phyloP scores from a whole-genome alignment of 2,329 filamentous ascomycete species.

The Metarhizium humberi region DNA sequence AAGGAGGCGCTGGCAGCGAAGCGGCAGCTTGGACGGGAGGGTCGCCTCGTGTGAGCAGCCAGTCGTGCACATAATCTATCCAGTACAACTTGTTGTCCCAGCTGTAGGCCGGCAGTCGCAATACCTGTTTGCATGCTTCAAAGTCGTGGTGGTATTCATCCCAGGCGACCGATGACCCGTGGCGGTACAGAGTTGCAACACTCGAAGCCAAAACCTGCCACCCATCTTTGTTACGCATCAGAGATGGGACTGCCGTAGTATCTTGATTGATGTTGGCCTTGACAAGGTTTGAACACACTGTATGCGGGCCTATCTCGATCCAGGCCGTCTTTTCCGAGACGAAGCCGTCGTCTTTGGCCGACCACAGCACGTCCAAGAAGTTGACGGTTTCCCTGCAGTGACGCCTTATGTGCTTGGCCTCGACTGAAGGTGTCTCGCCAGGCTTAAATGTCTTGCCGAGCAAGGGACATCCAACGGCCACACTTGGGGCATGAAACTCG shows the following conservation, averaged over 20 bases:
- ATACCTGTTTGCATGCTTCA: constrained; percentile 31
- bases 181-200: constrained; percentile 47
- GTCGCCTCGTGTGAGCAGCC: constrained; percentile 26
- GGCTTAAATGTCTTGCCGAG: constrained; percentile 34
- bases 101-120: constrained; percentile 58
- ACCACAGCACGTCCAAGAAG: not conserved
- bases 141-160: constrained; percentile 56
- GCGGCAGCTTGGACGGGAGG: not conserved
- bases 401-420: not conserved
- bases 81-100: constrained; percentile 69
- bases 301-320: constrained; percentile 50
- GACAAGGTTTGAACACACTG: constrained; percentile 53
- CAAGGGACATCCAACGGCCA: constrained; percentile 61
- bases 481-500: constrained; percentile 26
- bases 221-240: constrained; percentile 54
- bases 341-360: not conserved
- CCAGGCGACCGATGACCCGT: constrained; percentile 38
- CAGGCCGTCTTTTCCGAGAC: not conserved
- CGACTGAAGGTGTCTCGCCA: not conserved
- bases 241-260: constrained; percentile 45
- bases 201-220: constrained; percentile 55
- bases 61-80: constrained; percentile 57
- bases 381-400: not conserved
- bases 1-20: not conserved
- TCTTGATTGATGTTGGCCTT: constrained; percentile 47